Base-by-base conservation (phyloP, 192 early-diverging fungal species). In the Coemansia sp. region DNA sequence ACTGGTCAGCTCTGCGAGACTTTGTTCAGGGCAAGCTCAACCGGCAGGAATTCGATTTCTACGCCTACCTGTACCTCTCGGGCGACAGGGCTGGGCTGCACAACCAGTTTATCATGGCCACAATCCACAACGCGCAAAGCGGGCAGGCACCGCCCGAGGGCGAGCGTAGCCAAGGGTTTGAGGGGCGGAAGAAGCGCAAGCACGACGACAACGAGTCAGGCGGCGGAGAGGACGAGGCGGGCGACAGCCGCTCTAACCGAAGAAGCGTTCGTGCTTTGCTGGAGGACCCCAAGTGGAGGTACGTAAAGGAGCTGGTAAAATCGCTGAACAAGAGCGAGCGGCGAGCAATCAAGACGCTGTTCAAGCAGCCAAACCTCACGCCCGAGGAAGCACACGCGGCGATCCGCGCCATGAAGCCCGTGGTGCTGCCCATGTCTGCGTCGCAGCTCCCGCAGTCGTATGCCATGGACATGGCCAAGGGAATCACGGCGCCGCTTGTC, bases 11-110 rank as follows among this genome's bases (percentile, higher is more conserved):
- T 4, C 74, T 92, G 54, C 84, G 87, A 24, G 88, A 92, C 40
- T 92, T 92, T 76, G 87, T 92, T 31, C 87, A 86, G 40, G 91
- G 91, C 75, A 89, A 86, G 64, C 82, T 92, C 31, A 90, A 90
- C 62, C 86, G 89, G 12, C 89, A 89, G 60, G 91, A 92, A 68
- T 92, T 92, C 41, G 91, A 92, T 76, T 90, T 90, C 78, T 92
- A 90, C 66, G 91, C 89, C 38, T 88, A 90, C 73, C 70, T 90
- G 29, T 90, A 92, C 58, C 45, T 85, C 31, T 67, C 79, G 3
- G 79, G 71, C 60, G 73, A 82, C 58, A 77, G 76, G 53, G 75
- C 88, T 1, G 71, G 73, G 12, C 75, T 92, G 36, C 91, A 92
- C 71, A 92, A 92, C 67, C 82, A 87, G 58, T 92, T 92, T 71